Conservation (phyloP, 345 rosid genomes). For the Eucalyptus paniculata region DNA sequence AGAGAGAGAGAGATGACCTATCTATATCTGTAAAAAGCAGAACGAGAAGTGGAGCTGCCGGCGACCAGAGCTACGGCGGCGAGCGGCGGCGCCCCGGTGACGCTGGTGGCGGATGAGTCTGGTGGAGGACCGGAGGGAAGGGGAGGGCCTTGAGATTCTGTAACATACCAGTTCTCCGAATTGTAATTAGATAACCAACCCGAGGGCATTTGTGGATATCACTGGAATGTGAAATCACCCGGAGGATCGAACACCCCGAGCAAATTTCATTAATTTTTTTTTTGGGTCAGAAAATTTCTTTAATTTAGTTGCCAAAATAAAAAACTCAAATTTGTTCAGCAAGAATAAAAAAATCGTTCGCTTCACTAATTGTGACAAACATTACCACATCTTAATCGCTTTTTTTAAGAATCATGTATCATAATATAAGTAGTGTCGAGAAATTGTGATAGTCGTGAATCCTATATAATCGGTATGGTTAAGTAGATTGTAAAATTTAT, state of each 20-base stretch:
- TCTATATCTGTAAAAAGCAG: background rate
- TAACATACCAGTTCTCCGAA: background rate
- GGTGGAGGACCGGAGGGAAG: background rate
- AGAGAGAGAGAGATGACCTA: background rate
- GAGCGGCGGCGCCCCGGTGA: background rate
- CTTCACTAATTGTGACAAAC: background rate
- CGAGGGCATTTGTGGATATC: background rate
- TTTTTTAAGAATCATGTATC: fast-evolving
- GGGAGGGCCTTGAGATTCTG: background rate
- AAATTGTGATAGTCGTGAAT: fast-evolving
- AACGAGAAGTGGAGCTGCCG: background rate
- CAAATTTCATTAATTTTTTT: background rate
- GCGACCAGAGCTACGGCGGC: background rate
- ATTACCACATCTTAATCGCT: background rate
- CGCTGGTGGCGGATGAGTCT: background rate
- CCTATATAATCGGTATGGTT: too few relatives aligned
- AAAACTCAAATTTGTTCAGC: background rate
- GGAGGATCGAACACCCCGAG: background rate
- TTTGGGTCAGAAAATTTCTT: too few relatives aligned
- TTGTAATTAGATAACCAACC: background rate
- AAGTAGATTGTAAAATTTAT: too few relatives aligned
- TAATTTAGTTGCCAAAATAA: background rate
- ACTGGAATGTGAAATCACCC: fast-evolving
- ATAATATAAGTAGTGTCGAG: fast-evolving
- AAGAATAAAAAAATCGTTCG: too few relatives aligned